Percentiles rank a stretch among this genome's conserved stretches.
Conservation (phyloP, 163 green algal genomes). For the Scenedesmus sp. region DNA sequence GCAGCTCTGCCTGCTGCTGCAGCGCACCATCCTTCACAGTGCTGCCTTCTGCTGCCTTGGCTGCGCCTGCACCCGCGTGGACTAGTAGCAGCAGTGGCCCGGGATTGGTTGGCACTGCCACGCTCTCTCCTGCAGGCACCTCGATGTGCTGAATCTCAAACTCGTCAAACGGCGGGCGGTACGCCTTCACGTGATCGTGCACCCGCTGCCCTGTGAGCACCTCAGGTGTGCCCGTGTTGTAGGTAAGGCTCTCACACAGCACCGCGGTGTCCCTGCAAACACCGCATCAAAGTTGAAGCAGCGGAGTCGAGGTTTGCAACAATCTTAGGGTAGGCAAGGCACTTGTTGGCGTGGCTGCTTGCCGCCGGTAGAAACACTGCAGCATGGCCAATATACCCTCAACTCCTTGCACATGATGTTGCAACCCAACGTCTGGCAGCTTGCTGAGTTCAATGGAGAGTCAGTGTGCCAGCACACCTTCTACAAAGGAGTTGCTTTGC, state of each 20-base stretch:
- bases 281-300: neutral
- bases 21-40: conserved; percentile 22
- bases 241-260: conserved; percentile 93
- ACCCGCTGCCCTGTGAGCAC: conserved; percentile 71
- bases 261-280: conserved; percentile 64
- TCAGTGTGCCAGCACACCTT: too few species aligned
- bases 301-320: neutral
- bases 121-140: conserved; percentile 50
- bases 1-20: conserved; percentile 54
- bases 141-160: conserved; percentile 86
- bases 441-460: too few species aligned
- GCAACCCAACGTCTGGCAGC: too few species aligned
- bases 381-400: too few species aligned
- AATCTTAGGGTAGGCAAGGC: neutral
- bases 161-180: conserved; percentile 90
- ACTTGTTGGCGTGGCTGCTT: neutral
- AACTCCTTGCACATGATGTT: too few species aligned
- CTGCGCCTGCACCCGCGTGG: conserved; percentile 59
- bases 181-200: conserved; percentile 61
- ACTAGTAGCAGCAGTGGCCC: conserved; percentile 81
- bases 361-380: too few species aligned
- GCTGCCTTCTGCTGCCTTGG: neutral
- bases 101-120: conserved; percentile 66
- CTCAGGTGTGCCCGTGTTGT: conserved; percentile 78
- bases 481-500: too few species aligned